A percentile compares a stretch with the other conserved stretches of the same genome.
Conservation (phyloP, 768 basidiomycete genomes). For the Mycena galericulata region DNA sequence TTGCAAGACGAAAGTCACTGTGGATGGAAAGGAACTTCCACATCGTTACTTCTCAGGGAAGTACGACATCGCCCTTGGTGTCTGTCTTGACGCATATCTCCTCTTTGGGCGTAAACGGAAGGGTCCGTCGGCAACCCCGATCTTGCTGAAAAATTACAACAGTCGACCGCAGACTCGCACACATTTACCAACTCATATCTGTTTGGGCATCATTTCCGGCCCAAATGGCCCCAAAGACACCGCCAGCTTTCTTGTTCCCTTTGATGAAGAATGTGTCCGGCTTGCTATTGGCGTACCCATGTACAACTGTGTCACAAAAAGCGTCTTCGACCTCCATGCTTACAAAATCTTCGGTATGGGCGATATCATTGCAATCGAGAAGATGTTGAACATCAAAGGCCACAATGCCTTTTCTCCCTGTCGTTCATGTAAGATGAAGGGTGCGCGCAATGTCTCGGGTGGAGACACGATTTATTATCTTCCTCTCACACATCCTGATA, state of each 20-base stretch:
- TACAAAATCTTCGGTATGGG: slow-evolving; percentile 43
- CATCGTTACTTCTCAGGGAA: no score
- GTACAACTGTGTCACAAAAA: not conserved
- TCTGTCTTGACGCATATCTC: slow-evolving; percentile 58
- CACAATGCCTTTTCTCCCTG: slow-evolving; percentile 51
- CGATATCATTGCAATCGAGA: slow-evolving; percentile 46
- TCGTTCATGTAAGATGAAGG: slow-evolving; percentile 46
- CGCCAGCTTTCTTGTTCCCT: not conserved
- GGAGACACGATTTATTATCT: slow-evolving; percentile 39
- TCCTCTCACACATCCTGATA: slow-evolving; percentile 33
- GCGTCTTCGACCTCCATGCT: slow-evolving; percentile 22
- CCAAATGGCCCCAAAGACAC: not conserved
- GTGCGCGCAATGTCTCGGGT: slow-evolving; percentile 17
- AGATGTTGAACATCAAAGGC: slow-evolving; percentile 49
- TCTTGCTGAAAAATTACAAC: no score
- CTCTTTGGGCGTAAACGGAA: slow-evolving; percentile 48
- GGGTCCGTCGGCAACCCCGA: slow-evolving; percentile 33
- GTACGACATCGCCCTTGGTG: no score
- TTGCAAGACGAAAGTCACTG: no score
- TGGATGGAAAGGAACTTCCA: no score
- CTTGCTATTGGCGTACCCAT: not conserved
- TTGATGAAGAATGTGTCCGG: not conserved
- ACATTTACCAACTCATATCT: no score
- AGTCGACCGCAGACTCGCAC: no score
- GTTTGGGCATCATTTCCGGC: no score